phyloP scores from a whole-genome alignment of 2,329 filamentous ascomycete species.

The Aurifilum marmelostoma region DNA sequence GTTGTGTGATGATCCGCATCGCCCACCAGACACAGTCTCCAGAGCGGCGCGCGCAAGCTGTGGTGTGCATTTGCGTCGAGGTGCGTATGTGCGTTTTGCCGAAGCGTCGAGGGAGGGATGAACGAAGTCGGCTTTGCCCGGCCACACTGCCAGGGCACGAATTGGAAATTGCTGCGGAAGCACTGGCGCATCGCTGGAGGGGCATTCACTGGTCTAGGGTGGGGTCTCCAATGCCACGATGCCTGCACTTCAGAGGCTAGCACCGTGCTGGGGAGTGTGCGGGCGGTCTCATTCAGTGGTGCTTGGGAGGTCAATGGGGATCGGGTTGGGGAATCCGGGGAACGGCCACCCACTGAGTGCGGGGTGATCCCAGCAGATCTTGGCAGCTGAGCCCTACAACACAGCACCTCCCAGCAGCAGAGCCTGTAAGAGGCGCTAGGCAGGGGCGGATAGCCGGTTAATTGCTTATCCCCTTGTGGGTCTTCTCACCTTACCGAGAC shows the following conservation, averaged over 20 bases:
- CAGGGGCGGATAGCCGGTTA: neutral
- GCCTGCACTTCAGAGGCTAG: neutral
- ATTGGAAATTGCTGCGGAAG: slow-evolving; percentile 7
- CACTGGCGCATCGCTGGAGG: neutral
- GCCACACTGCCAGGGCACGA: neutral
- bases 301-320: neutral
- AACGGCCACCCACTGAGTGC: slow-evolving; percentile 9
- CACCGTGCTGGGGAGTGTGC: neutral
- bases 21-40: neutral
- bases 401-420: neutral
- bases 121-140: neutral
- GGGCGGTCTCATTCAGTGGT: neutral
- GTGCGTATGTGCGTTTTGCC: slow-evolving; percentile 4
- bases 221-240: neutral
- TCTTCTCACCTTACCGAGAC: neutral
- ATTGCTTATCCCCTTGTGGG: neutral
- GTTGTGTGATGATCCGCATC: slow-evolving; percentile 7
- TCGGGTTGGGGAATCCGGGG: slow-evolving; percentile 19
- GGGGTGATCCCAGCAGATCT: neutral
- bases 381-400: neutral
- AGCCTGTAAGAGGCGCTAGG: neutral
- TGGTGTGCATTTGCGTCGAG: neutral
- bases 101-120: neutral
- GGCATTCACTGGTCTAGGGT: neutral
- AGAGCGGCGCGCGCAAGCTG: neutral